A percentile compares a stretch with the other conserved stretches of the same genome.
Evolutionary conservation across 345 rosid species (phyloP).

Genomic region (Aquilaria sinensis): DNA sequence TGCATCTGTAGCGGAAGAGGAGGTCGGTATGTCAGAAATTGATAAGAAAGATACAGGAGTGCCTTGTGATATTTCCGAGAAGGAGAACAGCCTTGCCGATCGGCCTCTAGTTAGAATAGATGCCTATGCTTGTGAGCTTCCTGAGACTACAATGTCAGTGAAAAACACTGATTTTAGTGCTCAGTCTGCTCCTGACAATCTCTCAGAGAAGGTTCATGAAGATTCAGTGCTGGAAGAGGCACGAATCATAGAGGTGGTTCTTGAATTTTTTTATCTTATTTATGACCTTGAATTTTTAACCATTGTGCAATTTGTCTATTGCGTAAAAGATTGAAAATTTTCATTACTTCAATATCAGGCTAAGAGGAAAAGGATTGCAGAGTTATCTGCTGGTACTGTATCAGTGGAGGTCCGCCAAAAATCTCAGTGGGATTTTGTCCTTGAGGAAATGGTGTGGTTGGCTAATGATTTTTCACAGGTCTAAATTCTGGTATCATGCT

Average conservation of each 20-base stretch:
- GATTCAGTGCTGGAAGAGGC: slow-evolving; percentile 90
- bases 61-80: slow-evolving; percentile 11
- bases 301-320: neutral
- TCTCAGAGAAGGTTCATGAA: slow-evolving; percentile 49
- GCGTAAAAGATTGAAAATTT: slow-evolving; percentile 8
- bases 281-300: slow-evolving; percentile 16
- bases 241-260: slow-evolving; percentile 58
- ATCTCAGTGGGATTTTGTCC: slow-evolving; percentile 33
- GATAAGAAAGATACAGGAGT: slow-evolving; percentile 1
- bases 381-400: slow-evolving; percentile 18
- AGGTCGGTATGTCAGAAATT: slow-evolving; percentile 18
- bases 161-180: slow-evolving; percentile 27
- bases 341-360: slow-evolving; percentile 40
- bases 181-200: slow-evolving; percentile 32
- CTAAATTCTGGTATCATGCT: slow-evolving; percentile 13
- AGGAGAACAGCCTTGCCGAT: slow-evolving; percentile 21
- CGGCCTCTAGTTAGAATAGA: slow-evolving; percentile 26
- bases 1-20: slow-evolving; percentile 28
- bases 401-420: slow-evolving; percentile 14
- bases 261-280: neutral
- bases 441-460: slow-evolving; percentile 36
- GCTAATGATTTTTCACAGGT: slow-evolving; percentile 43
- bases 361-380: slow-evolving; percentile 51
- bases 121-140: slow-evolving; percentile 20
- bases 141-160: slow-evolving; percentile 14